Conservation (phyloP, 305 asterid species). For the Striga hermonthica region DNA sequence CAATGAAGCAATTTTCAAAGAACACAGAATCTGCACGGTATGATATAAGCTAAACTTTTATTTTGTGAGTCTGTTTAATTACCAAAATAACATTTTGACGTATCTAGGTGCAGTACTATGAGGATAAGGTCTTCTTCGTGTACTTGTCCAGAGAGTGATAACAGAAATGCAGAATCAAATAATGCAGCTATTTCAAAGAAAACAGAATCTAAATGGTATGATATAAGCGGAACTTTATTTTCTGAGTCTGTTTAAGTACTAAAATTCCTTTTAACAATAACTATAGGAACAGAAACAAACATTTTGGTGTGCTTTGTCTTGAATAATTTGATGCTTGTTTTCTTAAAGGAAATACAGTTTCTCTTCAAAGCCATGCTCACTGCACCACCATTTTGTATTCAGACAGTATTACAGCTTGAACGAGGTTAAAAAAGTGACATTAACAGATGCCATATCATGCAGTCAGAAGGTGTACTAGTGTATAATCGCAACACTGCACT, state of each 20-base stretch:
- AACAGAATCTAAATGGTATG: background rate
- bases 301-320: background rate
- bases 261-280: background rate
- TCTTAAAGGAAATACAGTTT: no score
- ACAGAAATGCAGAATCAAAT: background rate
- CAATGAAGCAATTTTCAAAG: background rate
- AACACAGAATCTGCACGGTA: background rate
- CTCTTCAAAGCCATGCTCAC: no score
- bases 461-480: slow-evolving; percentile 6
- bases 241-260: background rate
- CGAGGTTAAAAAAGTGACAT: background rate
- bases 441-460: background rate
- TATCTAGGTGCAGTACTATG: background rate
- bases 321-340: no score
- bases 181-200: background rate
- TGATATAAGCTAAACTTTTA: background rate
- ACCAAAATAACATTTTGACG: background rate
- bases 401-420: no score
- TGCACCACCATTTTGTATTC: no score
- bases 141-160: background rate
- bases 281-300: background rate
- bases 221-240: background rate
- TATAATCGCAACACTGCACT: background rate
- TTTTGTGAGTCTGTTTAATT: background rate
- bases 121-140: slow-evolving; percentile 15